These are phyloP conservation scores for Kwoniella pini DNA, from an alignment of 768 basidiomycete genomes.

Conservation along the genomic window DNA sequence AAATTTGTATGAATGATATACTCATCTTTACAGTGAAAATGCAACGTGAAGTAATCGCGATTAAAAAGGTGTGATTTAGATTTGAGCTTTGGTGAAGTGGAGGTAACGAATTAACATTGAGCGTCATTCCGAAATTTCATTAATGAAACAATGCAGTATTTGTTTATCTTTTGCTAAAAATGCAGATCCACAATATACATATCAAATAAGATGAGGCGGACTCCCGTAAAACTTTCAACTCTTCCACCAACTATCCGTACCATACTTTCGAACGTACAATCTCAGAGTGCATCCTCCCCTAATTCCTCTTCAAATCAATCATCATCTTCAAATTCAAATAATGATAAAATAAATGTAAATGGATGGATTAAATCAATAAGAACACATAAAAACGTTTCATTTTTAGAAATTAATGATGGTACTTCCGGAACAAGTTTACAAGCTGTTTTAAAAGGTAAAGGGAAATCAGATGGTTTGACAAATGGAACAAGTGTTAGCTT, in stretches of 20 bases:
- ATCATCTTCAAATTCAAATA: neutral
- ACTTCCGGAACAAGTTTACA: constrained; percentile 71
- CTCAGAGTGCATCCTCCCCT: neutral
- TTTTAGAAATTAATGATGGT: constrained; percentile 75
- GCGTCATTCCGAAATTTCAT: no score
- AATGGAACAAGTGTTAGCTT: constrained; percentile 64
- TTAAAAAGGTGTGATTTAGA: no score
- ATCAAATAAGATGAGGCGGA: constrained; percentile 7
- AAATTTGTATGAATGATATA: no score
- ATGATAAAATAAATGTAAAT: constrained; percentile 59
- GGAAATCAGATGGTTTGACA: constrained; percentile 57
- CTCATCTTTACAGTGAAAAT: no score
- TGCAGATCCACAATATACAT: no score
- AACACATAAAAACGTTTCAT: constrained; percentile 83
- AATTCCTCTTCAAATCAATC: neutral
- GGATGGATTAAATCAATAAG: constrained; percentile 87
- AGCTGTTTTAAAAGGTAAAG: constrained; percentile 66
- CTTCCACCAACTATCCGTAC: constrained; percentile 19
- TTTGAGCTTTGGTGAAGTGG: no score
- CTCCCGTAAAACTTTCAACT: constrained; percentile 4
- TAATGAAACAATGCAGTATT: no score
- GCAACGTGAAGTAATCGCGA: no score
- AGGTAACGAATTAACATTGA: no score
- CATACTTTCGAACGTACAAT: constrained; percentile 4
- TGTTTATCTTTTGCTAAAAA: no score